Conservation (phyloP, 2,329 filamentous ascomycete species). For the Neofusicoccum laricinum region DNA sequence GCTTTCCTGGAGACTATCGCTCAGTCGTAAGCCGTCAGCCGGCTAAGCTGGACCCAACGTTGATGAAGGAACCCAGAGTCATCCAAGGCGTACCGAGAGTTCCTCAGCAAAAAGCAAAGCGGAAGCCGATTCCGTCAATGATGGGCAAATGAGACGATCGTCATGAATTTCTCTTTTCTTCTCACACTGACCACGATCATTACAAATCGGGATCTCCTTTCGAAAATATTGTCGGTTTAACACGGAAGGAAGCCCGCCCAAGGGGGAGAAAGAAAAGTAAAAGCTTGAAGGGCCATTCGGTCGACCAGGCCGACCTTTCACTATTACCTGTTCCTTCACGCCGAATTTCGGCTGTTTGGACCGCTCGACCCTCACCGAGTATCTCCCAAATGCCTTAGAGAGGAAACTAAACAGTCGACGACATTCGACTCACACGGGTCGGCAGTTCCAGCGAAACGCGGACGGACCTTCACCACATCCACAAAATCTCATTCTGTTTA, state of each 20-base stretch:
- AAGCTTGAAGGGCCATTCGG: not conserved
- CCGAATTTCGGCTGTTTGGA: not conserved
- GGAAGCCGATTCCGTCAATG: constrained; percentile 49
- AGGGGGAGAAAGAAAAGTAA: not conserved
- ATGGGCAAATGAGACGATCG: constrained; percentile 24
- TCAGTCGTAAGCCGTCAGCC: constrained; percentile 57
- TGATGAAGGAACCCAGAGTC: constrained; percentile 89
- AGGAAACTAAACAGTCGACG: not conserved
- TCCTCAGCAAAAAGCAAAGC: constrained; percentile 46
- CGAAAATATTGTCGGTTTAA: not conserved
- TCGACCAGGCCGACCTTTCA: not conserved
- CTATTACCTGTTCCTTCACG: not conserved
- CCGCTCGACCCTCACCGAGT: not conserved
- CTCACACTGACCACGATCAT: constrained; percentile 7
- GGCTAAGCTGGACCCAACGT: constrained; percentile 74
- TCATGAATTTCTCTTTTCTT: not conserved
- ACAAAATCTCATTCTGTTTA: not conserved
- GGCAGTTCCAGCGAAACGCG: not conserved
- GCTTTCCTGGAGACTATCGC: constrained; percentile 55
- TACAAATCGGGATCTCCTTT: not conserved
- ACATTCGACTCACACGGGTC: not conserved
- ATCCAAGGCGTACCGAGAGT: constrained; percentile 81
- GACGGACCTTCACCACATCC: not conserved
- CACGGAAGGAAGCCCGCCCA: not conserved
- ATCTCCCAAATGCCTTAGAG: not conserved